Evolutionary conservation across 2,329 filamentous ascomycete genomes (phyloP), one percentile per base, ranked within the genome.

Genomic region (Fusarium foetens): DNA sequence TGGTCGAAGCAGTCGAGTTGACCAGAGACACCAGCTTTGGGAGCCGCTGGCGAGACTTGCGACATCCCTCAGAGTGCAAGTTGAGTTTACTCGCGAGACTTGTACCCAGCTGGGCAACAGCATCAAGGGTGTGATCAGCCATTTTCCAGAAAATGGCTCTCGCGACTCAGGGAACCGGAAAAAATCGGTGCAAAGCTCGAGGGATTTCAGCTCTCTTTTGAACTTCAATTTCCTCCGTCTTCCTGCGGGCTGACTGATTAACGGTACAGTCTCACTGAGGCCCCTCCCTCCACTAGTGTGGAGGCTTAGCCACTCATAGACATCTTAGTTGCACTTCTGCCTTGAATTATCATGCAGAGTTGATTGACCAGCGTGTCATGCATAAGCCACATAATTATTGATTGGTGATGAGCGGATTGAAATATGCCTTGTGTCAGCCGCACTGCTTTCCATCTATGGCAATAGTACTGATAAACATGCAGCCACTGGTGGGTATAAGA

Each of bases 111-210:
- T 60, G 46, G 48, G 39, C 66, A 23, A 60, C 51, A 4, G 16
- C 16, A 14, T 5, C 16, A 6, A 38, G 27, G 10, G 43, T 13
- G 13, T 38, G 7, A 8, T 35, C 19, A 8, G 21, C 45, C 64
- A 67, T 67, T 5, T 10, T 16, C 2, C 1, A 4, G 14, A 6
- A 3, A 10, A 21, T 10, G 19, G 5, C 10, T 38, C 2, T 29
- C 6, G 1, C 8, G 11, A 1, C 14, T n/a, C 17, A 5, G 25
- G 25, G 25, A 25, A 25, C 25, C 25, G 25, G 6, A 13, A 35
- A 13, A 5, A 42, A 5, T 0, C 3, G 5, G 8, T 16, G 2
- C 1, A 8, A 42, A n/a, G 0, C 1, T 31, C 1, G 25, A 12
- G 27, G 63, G 5, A 0, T 9, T n/a, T 5, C 7, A 5, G 14